Evolutionary conservation across 257 asterid genomes (phyloP).

Genomic region (Phtheirospermum japonicum): DNA sequence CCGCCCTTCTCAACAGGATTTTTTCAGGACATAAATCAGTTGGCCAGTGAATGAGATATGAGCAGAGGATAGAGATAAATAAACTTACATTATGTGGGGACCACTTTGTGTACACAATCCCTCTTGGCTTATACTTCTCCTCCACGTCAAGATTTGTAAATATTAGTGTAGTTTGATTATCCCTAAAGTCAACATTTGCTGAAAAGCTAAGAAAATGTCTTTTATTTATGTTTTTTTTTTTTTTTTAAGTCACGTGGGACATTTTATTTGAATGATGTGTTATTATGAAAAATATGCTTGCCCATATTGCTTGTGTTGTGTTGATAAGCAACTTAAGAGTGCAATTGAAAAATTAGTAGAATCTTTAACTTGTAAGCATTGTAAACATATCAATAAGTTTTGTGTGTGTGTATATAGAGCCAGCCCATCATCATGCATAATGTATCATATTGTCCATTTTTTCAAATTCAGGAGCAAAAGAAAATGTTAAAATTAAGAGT

Average conservation of each 20-base stretch:
- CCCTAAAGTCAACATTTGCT: slow-evolving; percentile 35
- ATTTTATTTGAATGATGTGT: no score
- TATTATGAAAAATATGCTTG: slow-evolving; percentile 27
- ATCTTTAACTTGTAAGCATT: slow-evolving; percentile 56
- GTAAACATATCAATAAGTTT: slow-evolving; percentile 8
- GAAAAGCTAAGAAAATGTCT: slow-evolving; percentile 21
- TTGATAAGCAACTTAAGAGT: slow-evolving; percentile 27
- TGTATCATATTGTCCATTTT: slow-evolving; percentile 22
- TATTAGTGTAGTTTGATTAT: no score
- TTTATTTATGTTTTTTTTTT: slow-evolving; percentile 8
- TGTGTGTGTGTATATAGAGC: slow-evolving; percentile 31
- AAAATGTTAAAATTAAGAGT: slow-evolving; percentile 27
- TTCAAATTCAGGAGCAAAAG: not conserved
- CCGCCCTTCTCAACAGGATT: slow-evolving; percentile 69
- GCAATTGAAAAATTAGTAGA: slow-evolving; percentile 30
- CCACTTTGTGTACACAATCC: slow-evolving; percentile 22
- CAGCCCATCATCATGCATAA: slow-evolving; percentile 19
- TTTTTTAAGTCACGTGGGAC: no score
- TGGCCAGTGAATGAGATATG: slow-evolving; percentile 55
- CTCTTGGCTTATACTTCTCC: no score
- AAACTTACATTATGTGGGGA: slow-evolving; percentile 16
- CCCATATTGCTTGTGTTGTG: slow-evolving; percentile 39
- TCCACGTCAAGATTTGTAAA: slow-evolving; percentile 36
- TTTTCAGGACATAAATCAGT: slow-evolving; percentile 40
- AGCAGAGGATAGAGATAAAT: slow-evolving; percentile 24